Conservation (phyloP, 345 rosid genomes). For the Eutrema yunnanense region DNA sequence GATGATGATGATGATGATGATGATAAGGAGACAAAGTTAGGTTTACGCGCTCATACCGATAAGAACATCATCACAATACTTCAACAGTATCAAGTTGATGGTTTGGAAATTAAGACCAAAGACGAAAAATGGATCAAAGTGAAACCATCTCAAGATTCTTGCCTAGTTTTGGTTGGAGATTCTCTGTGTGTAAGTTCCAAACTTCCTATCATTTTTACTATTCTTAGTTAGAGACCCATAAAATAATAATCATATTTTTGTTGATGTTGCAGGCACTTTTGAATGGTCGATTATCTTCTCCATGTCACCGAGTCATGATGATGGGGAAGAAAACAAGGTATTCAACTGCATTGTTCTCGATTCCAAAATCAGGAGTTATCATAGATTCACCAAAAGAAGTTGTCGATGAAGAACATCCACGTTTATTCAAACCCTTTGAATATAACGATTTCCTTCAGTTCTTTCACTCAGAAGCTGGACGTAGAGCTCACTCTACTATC, state of each 20-base stretch:
- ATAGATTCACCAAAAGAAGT: conserved; percentile 48
- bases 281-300: conserved; percentile 50
- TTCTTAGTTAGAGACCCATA: not conserved
- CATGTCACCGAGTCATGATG: conserved; percentile 60
- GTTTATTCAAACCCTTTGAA: conserved; percentile 46
- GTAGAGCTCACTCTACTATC: conserved; percentile 27
- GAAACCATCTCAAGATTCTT: conserved; percentile 44
- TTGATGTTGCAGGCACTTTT: conserved; percentile 48
- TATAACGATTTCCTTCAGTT: conserved; percentile 35
- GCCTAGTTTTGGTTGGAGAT: conserved; percentile 45
- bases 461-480: conserved; percentile 36
- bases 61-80: conserved; percentile 52
- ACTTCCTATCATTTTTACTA: not conserved
- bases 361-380: conserved; percentile 35
- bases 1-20: not conserved
- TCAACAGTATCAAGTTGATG: conserved; percentile 51
- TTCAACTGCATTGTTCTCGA: conserved; percentile 47
- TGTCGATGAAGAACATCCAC: conserved; percentile 49
- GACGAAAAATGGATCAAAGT: conserved; percentile 40
- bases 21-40: conserved; percentile 36
- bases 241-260: not conserved
- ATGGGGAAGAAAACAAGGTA: conserved; percentile 45
- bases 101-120: conserved; percentile 42
- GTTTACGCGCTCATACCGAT: conserved; percentile 43
- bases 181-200: conserved; percentile 35